phyloP scores from a whole-genome alignment of 768 basidiomycete species.

The Hygrocybe coccinea region DNA sequence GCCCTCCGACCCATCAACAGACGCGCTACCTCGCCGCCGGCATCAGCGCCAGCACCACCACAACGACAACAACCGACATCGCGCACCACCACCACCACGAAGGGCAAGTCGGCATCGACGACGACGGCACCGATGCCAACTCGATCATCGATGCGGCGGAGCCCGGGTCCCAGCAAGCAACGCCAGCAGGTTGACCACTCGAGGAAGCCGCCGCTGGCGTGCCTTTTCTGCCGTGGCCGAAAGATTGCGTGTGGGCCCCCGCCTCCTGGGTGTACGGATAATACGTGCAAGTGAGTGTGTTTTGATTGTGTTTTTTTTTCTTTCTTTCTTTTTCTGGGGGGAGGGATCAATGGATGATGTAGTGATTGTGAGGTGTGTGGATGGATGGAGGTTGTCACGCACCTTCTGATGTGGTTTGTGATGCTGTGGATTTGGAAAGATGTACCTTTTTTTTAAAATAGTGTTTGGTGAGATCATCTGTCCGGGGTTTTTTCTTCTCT shows the following conservation, averaged over 20 bases:
- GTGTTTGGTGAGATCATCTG: too few species aligned
- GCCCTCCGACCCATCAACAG: neutral
- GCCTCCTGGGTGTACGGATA: constrained; percentile 45
- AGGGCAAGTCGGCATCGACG: neutral
- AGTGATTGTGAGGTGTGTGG: neutral
- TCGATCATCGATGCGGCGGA: constrained; percentile 18
- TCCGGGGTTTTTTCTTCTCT: constrained; percentile 1
- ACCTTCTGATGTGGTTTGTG: too few species aligned
- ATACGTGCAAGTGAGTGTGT: constrained; percentile 58
- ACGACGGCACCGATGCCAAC: constrained; percentile 18
- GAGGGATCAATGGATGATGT: neutral
- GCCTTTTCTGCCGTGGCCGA: constrained; percentile 60
- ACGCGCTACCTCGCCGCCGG: neutral
- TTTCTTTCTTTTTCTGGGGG: neutral
- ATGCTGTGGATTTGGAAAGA: too few species aligned
- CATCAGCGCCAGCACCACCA: neutral
- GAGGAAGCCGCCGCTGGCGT: constrained; percentile 60
- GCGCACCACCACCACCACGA: neutral
- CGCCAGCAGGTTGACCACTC: constrained; percentile 4
- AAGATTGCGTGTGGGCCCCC: constrained; percentile 69
- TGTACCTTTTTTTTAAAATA: too few species aligned
- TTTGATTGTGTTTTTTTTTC: constrained; percentile 7
- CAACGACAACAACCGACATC: neutral
- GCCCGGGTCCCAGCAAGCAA: constrained; percentile 27
- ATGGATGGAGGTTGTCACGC: too few species aligned